Evolutionary conservation across 2,329 filamentous ascomycete species (phyloP), one percentile per base, ranked within the genome.

Genomic region (Metarhizium robertsii): DNA sequence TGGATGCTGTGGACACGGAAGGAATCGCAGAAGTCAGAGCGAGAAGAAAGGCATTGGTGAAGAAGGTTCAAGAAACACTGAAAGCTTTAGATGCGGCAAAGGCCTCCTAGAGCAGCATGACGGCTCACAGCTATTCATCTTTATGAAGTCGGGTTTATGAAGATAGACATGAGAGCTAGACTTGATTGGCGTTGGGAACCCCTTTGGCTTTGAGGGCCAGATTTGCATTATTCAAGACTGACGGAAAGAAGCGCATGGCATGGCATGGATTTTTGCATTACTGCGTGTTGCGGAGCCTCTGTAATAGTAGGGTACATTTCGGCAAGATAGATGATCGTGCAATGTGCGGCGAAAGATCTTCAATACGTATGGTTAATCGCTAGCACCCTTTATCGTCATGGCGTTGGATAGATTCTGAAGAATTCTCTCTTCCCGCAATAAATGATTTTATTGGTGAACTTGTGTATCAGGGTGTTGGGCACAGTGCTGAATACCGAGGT

Each of bases 1-100:
- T 90, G 43, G 89, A 94, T 66, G 84, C 79, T 25, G 82, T 92
- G 2, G 87, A 92, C 61, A 85, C 85, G 0, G 85, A 86, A 50
- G 87, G 87, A 5, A 82, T 88, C 60, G 68, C 74, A 10, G 83
- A 85, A 13, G 83, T 87, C 30, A 77, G 88, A 59, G 71, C 77
- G 13, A 80, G 75, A 67, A 75, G 89, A 65, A 92, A 88, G 73
- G 86, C 85, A 56, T 69, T 92, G 52, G 86, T 92, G n/a, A 81
- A 76, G 63, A 79, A 86, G 60, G 84, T 87, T 3, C 87, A 92
- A 67, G 79, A 74, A 11, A 73, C 87, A 47, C 69, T 94, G 61
- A 84, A 78, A 64, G 75, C 76, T 32, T 67, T 92, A 57, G 89
- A 94, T 65, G 74, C 54, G 20, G 69, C 66, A 36, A 71, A 68